Percentiles rank a stretch among this genome's conserved stretches.
phyloP scores from a whole-genome alignment of 2,329 filamentous ascomycete species.

The Penicillium sp. region DNA sequence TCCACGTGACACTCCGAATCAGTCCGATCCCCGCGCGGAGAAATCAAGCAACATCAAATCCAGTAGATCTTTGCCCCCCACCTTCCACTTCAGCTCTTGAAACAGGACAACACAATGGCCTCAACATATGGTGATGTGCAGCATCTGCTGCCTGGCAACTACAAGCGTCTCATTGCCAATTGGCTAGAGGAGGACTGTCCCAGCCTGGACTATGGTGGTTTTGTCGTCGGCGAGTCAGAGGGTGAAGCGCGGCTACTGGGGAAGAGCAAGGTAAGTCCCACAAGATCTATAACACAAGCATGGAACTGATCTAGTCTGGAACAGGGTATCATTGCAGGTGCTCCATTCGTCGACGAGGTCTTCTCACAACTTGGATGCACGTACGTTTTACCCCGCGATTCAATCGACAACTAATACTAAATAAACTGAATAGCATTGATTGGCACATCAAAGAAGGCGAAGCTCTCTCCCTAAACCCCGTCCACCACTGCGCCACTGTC shows the following conservation, averaged over 20 bases:
- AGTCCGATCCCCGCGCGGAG: constrained; percentile 12
- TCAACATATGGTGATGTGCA: constrained; percentile 59
- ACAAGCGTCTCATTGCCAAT: constrained; percentile 73
- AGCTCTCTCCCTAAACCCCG: constrained; percentile 64
- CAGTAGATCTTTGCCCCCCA: constrained; percentile 10
- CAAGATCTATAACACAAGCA: not conserved
- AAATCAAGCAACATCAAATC: constrained; percentile 1
- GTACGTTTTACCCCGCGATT: constrained; percentile 41
- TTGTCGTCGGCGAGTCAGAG: constrained; percentile 72
- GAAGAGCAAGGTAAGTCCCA: constrained; percentile 52
- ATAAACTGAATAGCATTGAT: constrained; percentile 58
- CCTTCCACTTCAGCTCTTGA: not conserved
- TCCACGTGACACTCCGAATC: constrained; percentile 13
- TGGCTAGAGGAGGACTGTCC: constrained; percentile 98
- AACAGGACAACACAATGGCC: constrained; percentile 46
- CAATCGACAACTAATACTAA: not conserved
- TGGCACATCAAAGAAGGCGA: constrained; percentile 82
- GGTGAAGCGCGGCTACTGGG: constrained; percentile 53
- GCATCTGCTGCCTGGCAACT: constrained; percentile 79
- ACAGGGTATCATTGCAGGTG: constrained; percentile 79
- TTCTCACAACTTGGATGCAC: constrained; percentile 85
- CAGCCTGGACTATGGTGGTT: constrained; percentile 94
- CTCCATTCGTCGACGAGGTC: constrained; percentile 94
- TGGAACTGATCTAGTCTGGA: not conserved
- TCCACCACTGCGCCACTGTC: constrained; percentile 74